Base-by-base conservation (phyloP, 225 moss, liverwort and hornwort species). In the Pseudoscleropodium purum region DNA sequence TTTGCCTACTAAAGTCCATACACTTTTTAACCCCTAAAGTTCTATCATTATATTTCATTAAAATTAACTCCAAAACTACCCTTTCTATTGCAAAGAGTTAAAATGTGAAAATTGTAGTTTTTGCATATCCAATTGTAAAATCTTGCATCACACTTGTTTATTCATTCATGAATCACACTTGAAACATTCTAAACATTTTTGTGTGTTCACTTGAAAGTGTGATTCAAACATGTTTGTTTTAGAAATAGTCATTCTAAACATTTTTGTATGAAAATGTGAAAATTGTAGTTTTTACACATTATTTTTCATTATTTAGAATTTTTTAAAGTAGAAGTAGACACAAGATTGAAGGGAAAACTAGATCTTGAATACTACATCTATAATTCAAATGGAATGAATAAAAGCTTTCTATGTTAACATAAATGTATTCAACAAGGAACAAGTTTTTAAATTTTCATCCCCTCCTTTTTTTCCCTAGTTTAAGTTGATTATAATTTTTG, bases 11-110 rank as follows among this genome's bases (percentile, higher is more conserved):
- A 56, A 56, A 56, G 56, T 56, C 56, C 18, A 56, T 56, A 56
- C 18, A 56, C 18, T 18, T 56, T 56, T 18, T 7, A 24, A 24
- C 0, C 14, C 3, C 1, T 39, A 7, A 70, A 14, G 5, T 39
- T 70, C 7, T 24, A 24, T 39, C 0, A 4, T 24, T 69, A 7
- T 23, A 1, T n/a, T 12, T n/a, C 1, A 13, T 23, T 19, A 7
- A 21, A 23, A 69, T 37, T 2, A 69, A n/a, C 12, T 23, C 23
- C 1, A 4, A 68, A n/a, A 69, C 24, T n/a, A 69, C 1, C 12
- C 7, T 23, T 24, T 24, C 14, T 70, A n/a, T 13, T 70, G 8
- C 7, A 70, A 70, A 24, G 14, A 70, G 7, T n/a, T n/a, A 13
- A 69, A 4, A 69, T n/a, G 14, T 4, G 1, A 13, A 37, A 68